A percentile compares a stretch with the other conserved stretches of the same genome.
These are phyloP conservation scores for Orbilia quercus DNA, from an alignment of 2,329 filamentous ascomycete genomes.

Conservation along the genomic window DNA sequence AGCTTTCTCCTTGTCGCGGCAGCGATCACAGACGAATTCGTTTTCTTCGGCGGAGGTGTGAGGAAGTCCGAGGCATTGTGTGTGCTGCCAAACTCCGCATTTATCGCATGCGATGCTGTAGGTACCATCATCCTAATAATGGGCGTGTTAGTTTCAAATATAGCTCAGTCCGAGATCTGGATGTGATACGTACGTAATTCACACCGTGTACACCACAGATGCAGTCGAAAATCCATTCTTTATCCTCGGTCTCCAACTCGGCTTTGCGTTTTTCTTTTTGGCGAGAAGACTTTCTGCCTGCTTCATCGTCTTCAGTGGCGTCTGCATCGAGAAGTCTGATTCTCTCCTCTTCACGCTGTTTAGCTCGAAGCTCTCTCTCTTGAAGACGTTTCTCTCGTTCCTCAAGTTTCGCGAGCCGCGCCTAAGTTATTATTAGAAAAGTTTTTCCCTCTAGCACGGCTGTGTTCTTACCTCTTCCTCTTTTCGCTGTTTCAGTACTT, in stretches of 20 bases:
- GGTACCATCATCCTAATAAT: slow-evolving; percentile 80
- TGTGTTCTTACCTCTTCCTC: slow-evolving; percentile 73
- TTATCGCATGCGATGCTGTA: slow-evolving; percentile 93
- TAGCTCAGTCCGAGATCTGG: background rate
- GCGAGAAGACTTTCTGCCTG: slow-evolving; percentile 54
- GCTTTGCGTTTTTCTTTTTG: slow-evolving; percentile 55
- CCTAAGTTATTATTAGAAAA: slow-evolving; percentile 66
- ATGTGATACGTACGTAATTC: slow-evolving; percentile 69
- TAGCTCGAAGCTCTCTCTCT: slow-evolving; percentile 78
- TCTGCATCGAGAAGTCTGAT: slow-evolving; percentile 46
- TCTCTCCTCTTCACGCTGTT: slow-evolving; percentile 76
- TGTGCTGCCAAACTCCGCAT: slow-evolving; percentile 97
- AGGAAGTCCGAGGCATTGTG: slow-evolving; percentile 84
- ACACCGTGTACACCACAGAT: slow-evolving; percentile 89
- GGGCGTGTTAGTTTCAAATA: slow-evolving; percentile 3
- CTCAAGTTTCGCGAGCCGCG: slow-evolving; percentile 74
- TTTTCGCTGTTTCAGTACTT: slow-evolving; percentile 67
- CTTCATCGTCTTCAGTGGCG: slow-evolving; percentile 49
- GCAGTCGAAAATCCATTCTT: slow-evolving; percentile 95
- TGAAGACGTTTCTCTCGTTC: slow-evolving; percentile 57
- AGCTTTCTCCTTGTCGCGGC: slow-evolving; percentile 69
- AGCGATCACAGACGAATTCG: slow-evolving; percentile 83
- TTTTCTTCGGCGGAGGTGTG: slow-evolving; percentile 82
- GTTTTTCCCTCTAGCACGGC: slow-evolving; percentile 61
- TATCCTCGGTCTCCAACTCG: slow-evolving; percentile 70